Conservation (phyloP, 2,329 filamentous ascomycete genomes). For the Beauveria varroae region DNA sequence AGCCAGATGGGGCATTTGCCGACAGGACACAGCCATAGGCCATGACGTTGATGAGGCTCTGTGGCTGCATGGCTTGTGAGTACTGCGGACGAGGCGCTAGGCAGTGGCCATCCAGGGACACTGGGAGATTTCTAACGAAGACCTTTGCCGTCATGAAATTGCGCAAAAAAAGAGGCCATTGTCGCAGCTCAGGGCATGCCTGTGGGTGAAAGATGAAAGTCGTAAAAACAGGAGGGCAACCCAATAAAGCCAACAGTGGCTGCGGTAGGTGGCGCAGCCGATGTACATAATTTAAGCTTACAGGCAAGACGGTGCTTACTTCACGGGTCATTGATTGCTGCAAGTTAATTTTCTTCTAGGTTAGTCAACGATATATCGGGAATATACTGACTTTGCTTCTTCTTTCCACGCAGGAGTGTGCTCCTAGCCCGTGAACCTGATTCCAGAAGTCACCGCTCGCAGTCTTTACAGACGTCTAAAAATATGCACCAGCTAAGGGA, state of each 20-base stretch:
- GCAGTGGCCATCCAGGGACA: too few species aligned
- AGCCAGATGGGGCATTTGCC: background rate
- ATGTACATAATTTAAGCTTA: background rate
- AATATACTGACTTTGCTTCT: too few species aligned
- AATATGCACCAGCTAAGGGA: too few species aligned
- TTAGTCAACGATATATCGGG: too few species aligned
- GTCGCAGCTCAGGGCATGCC: background rate
- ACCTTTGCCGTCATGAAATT: background rate
- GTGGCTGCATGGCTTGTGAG: background rate
- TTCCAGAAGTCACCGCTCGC: too few species aligned
- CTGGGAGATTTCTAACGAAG: background rate
- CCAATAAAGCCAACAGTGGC: background rate
- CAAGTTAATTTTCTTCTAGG: too few species aligned
- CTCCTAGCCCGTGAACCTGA: too few species aligned
- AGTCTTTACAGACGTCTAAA: too few species aligned
- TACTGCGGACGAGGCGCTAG: background rate
- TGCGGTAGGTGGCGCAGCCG: background rate
- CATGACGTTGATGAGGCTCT: slow-evolving; percentile 1
- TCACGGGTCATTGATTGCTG: too few species aligned
- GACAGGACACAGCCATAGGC: background rate
- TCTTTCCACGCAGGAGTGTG: too few species aligned
- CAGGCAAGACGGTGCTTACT: too few species aligned
- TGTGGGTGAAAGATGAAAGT: background rate
- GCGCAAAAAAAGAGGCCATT: background rate
- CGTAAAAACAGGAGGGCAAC: background rate